phyloP scores from a whole-genome alignment of 1,284 basidiomycete species.

The Marasmius sp. region DNA sequence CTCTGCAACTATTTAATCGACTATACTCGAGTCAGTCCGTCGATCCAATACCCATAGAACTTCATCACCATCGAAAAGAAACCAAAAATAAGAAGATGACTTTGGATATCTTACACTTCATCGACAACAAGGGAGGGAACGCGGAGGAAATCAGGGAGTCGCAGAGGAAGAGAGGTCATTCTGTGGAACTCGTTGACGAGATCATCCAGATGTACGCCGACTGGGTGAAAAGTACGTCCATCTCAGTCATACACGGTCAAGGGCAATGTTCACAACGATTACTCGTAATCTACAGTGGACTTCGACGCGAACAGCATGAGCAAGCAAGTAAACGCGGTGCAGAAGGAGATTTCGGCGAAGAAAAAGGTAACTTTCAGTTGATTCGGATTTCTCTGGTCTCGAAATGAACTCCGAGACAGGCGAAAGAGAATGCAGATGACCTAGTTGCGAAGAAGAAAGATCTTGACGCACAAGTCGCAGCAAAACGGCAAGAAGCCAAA shows the following conservation, averaged over 20 bases:
- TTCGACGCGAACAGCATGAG: slow-evolving; percentile 79
- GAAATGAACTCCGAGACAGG: slow-evolving; percentile 42
- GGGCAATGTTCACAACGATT: neutral
- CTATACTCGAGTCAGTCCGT: no score
- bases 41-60: neutral
- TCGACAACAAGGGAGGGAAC: slow-evolving; percentile 90
- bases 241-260: neutral
- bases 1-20: neutral
- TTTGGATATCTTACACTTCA: slow-evolving; percentile 75
- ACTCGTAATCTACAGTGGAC: slow-evolving; percentile 57
- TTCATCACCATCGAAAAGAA: neutral
- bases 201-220: slow-evolving; percentile 90
- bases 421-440: slow-evolving; percentile 89
- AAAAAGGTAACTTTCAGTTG: slow-evolving; percentile 67
- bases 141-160: slow-evolving; percentile 92
- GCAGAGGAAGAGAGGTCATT: slow-evolving; percentile 87
- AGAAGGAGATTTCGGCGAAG: slow-evolving; percentile 93
- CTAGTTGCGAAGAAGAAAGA: slow-evolving; percentile 79
- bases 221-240: slow-evolving; percentile 84
- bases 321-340: slow-evolving; percentile 86
- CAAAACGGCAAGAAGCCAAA: slow-evolving; percentile 72
- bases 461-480: slow-evolving; percentile 78
- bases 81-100: slow-evolving; percentile 47
- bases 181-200: slow-evolving; percentile 92
- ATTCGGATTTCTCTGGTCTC: neutral